Evolutionary conservation across 1,139 yeast genomes (phyloP).

Genomic region (Hansenula lynferdii): DNA sequence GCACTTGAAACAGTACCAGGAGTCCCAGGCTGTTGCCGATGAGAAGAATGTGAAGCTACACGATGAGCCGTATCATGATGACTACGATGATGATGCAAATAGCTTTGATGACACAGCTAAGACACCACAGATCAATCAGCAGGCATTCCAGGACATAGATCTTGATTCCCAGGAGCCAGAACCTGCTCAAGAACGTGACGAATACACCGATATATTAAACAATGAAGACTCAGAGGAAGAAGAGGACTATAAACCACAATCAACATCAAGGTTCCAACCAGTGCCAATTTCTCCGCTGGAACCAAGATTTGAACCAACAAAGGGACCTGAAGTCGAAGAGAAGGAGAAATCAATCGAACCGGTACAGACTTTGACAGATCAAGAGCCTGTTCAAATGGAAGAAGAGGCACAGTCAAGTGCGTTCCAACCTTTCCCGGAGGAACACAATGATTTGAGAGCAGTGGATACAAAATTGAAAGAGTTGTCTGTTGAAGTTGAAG

Average conservation of each 20-base stretch:
- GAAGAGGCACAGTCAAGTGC: conserved; percentile 3
- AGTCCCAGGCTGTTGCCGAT: background rate
- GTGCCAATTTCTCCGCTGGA: background rate
- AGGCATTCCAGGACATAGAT: conserved; percentile 20
- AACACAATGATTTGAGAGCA: background rate
- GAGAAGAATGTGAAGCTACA: conserved; percentile 4
- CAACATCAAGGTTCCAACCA: background rate
- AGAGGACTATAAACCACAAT: conserved; percentile 11
- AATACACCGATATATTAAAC: conserved; percentile 15
- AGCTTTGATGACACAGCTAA: conserved; percentile 6
- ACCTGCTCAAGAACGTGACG: conserved; percentile 7
- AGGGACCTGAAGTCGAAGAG: background rate
- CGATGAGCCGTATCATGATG: no score
- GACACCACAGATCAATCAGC: conserved; percentile 12
- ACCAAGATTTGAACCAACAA: background rate
- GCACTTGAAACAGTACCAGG: background rate
- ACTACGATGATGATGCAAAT: conserved; percentile 2
- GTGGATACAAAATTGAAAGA: no score
- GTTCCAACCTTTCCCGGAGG: conserved; percentile 22
- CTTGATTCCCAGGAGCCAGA: conserved; percentile 7
- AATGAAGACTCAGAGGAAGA: conserved; percentile 8
- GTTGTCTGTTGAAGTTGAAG: no score
- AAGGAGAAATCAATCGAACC: background rate
- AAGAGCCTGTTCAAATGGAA: background rate
- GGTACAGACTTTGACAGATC: no score